Conservation (phyloP, 345 rosid genomes). For the Aegle marmelos region DNA sequence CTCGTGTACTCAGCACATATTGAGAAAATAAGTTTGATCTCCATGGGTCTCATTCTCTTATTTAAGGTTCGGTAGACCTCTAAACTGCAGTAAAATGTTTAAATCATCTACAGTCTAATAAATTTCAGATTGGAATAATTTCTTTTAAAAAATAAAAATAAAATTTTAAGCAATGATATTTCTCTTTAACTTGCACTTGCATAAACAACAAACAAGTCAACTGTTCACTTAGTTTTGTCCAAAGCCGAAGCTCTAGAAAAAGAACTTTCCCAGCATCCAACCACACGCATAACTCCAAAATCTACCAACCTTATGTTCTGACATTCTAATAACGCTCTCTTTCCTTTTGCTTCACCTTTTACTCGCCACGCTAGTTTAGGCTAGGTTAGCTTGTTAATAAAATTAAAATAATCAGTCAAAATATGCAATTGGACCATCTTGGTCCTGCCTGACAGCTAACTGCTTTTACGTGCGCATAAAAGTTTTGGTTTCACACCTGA, state of each 20-base stretch:
- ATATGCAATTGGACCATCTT: slow-evolving; percentile 7
- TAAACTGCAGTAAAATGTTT: too few species aligned
- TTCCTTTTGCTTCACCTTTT: neutral
- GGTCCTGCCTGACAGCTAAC: slow-evolving; percentile 27
- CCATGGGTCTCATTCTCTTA: too few species aligned
- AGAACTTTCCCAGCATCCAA: slow-evolving; percentile 26
- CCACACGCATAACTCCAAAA: slow-evolving; percentile 13
- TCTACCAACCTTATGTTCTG: neutral
- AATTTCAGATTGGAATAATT: too few species aligned
- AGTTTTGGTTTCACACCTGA: slow-evolving; percentile 28
- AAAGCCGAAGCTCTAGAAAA: neutral
- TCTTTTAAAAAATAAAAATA: too few species aligned
- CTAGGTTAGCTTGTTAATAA: neutral
- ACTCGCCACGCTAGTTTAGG: neutral
- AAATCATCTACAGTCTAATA: too few species aligned
- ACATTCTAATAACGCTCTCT: too few species aligned
- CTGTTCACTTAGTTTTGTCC: slow-evolving; percentile 4
- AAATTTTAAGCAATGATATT: too few species aligned
- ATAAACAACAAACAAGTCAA: slow-evolving; percentile 18
- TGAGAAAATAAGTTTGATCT: too few species aligned
- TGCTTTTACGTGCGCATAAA: slow-evolving; percentile 10
- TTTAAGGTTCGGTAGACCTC: too few species aligned
- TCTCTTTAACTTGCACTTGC: neutral
- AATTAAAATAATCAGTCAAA: slow-evolving; percentile 28
- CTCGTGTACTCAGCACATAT: too few species aligned